Conservation (phyloP, 208 protist species). For the Trypanosoma conorhini region DNA sequence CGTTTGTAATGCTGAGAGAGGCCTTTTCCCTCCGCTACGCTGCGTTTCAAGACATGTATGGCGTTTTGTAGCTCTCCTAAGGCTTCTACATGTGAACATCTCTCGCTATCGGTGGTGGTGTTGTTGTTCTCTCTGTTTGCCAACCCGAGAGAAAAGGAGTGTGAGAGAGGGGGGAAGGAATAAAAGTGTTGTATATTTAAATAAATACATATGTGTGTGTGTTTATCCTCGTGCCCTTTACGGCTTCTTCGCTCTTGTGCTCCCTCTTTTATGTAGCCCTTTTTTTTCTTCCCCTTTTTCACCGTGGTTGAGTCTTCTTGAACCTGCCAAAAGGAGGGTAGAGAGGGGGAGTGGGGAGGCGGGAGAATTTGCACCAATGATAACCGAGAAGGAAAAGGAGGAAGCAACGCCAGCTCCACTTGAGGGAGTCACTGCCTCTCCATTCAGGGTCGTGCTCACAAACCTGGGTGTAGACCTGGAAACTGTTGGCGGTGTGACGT, state of each 20-base stretch:
- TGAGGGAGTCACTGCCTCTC: not conserved
- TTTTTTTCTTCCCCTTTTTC: too few relatives aligned
- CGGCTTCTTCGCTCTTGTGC: too few relatives aligned
- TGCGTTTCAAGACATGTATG: conserved; percentile 67
- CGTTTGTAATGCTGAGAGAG: conserved; percentile 67
- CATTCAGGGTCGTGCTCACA: conserved; percentile 4
- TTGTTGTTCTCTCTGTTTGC: too few relatives aligned
- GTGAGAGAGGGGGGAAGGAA: too few relatives aligned
- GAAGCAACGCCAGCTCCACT: conserved; percentile 6
- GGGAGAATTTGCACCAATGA: not conserved
- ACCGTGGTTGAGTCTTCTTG: too few relatives aligned
- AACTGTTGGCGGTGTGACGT: conserved; percentile 51
- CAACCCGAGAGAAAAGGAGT: too few relatives aligned
- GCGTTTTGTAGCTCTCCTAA: conserved; percentile 20
- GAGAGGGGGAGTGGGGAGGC: not conserved
- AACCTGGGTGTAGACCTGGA: conserved; percentile 49
- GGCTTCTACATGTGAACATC: too few relatives aligned
- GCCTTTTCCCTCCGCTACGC: conserved; percentile 63
- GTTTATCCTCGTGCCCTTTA: too few relatives aligned
- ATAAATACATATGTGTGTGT: too few relatives aligned
- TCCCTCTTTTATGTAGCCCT: too few relatives aligned
- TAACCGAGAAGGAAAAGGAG: not conserved
- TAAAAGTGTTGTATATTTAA: too few relatives aligned
- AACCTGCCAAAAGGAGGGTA: not conserved
- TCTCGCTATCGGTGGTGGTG: too few relatives aligned